Conservation (phyloP, 1,139 yeast genomes). For the Pichia sp. region DNA sequence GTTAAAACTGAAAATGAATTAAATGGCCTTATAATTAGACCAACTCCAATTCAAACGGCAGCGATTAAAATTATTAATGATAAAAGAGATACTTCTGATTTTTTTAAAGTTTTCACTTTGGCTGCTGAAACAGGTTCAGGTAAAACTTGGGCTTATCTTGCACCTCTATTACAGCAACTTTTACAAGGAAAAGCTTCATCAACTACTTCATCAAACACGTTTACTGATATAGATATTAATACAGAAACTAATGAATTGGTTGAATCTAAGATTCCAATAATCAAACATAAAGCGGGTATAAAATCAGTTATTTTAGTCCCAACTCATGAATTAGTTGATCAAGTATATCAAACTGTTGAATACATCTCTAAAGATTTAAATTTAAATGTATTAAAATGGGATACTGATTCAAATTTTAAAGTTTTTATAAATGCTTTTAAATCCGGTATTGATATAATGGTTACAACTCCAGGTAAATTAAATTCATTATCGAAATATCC, state of each 20-base stretch:
- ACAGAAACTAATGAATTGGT: constrained; percentile 17
- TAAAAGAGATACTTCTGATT: constrained; percentile 30
- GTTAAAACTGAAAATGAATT: constrained; percentile 32
- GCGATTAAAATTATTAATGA: constrained; percentile 45
- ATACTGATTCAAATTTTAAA: constrained; percentile 31
- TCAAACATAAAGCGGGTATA: constrained; percentile 36
- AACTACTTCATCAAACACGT: too few species aligned
- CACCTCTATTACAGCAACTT: constrained; percentile 54
- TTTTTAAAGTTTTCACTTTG: constrained; percentile 61
- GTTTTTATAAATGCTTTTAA: constrained; percentile 44
- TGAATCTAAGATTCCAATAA: constrained; percentile 7
- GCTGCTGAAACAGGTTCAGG: constrained; percentile 99
- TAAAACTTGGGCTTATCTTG: constrained; percentile 85
- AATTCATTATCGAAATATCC: constrained; percentile 27
- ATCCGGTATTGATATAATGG: constrained; percentile 63
- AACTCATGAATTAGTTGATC: constrained; percentile 82
- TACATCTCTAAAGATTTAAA: constrained; percentile 37
- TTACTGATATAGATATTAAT: background rate
- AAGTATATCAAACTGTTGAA: constrained; percentile 53
- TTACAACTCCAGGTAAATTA: constrained; percentile 78
- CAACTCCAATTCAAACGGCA: constrained; percentile 60
- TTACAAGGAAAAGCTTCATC: constrained; percentile 38
- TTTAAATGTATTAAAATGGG: constrained; percentile 55
- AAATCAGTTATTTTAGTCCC: constrained; percentile 76
- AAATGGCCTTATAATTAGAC: constrained; percentile 35